phyloP scores from a whole-genome alignment of 1,139 yeast genomes.

The Debaryomycetaceae sp. region DNA sequence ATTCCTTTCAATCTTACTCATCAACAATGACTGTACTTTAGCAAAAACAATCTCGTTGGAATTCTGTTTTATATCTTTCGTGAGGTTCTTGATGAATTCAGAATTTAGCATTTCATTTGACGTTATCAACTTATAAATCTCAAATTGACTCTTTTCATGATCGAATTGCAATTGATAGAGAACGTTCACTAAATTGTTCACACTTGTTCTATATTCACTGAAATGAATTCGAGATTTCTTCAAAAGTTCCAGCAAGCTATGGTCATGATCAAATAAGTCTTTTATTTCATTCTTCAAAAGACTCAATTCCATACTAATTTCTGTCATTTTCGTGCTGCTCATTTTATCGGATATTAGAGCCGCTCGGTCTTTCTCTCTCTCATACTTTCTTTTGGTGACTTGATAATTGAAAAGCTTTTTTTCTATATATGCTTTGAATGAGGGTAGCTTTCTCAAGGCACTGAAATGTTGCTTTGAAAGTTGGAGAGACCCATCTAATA shows the following conservation, averaged over 20 bases:
- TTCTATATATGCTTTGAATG: conserved; percentile 39
- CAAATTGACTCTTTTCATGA: conserved; percentile 19
- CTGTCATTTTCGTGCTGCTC: not conserved
- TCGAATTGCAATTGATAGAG: conserved; percentile 15
- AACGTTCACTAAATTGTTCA: conserved; percentile 23
- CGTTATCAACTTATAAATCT: conserved; percentile 29
- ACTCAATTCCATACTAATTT: not conserved
- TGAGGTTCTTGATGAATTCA: conserved; percentile 11
- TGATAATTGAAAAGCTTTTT: conserved; percentile 6
- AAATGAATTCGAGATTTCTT: conserved; percentile 16
- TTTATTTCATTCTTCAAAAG: conserved; percentile 9
- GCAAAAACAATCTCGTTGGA: not conserved
- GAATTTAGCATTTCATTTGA: conserved; percentile 18
- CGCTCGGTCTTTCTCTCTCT: conserved; percentile 1
- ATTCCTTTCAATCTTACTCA: not conserved
- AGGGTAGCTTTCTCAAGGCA: conserved; percentile 32
- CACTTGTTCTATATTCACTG: conserved; percentile 18
- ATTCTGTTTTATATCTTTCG: conserved; percentile 1
- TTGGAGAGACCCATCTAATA: conserved; percentile 13
- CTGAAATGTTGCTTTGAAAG: conserved; percentile 11
- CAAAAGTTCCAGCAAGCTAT: conserved; percentile 15
- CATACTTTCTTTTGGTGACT: conserved; percentile 2
- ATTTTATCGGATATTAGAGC: not conserved
- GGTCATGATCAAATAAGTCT: conserved; percentile 18
- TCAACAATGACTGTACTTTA: not conserved